Evolutionary conservation across 2,329 filamentous ascomycete genomes (phyloP), one percentile per base, ranked within the genome.

Genomic region (Colletotrichum aenigma): DNA sequence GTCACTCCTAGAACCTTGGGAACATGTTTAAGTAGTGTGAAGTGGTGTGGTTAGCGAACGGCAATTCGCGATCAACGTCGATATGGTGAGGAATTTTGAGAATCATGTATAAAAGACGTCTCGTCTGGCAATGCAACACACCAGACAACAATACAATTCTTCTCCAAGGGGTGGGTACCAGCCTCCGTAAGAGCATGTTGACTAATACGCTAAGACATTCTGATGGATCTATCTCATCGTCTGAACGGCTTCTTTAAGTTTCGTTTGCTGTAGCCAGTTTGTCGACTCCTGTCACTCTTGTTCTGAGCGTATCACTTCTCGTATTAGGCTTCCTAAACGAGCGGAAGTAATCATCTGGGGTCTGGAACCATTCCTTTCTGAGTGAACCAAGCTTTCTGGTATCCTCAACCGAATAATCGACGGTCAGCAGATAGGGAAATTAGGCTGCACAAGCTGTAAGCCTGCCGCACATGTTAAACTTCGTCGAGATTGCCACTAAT

Each of bases 101-200:
- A n/a, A 10, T 43, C 16, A 43, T 4, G 10, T n/a, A 10, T 43
- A n/a, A 43, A 43, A 43, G 38, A 43, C 2, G 38, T 10, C 38
- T 10, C 38, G 8, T 43, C 38, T 43, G 0, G 38, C 18, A 43
- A n/a, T 6, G 8, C 4, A 10, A n/a, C 38, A 43, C n/a, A n/a
- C 5, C 3, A n/a, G 38, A 2, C 18, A 43, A 43, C 8, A 6
- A n/a, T 3, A 10, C 0, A 1, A 6, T 2, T 0, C 4, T n/a
- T 43, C 2, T 9, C 4, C 7, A 38, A 18, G 8, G 0, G 0
- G 9, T 18, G 1, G 4, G 2, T 43, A 43, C 4, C 4, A 43
- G 1, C 2, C 4, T 43, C 38, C 4, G 4, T 43, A 10, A 3
- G 38, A n/a, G 8, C 8, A 43, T n/a, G 16, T 43, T 10, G 18